Evolutionary conservation across 1,284 basidiomycete species (phyloP).

Genomic region (Cutaneotrichosporon mucoides): DNA sequence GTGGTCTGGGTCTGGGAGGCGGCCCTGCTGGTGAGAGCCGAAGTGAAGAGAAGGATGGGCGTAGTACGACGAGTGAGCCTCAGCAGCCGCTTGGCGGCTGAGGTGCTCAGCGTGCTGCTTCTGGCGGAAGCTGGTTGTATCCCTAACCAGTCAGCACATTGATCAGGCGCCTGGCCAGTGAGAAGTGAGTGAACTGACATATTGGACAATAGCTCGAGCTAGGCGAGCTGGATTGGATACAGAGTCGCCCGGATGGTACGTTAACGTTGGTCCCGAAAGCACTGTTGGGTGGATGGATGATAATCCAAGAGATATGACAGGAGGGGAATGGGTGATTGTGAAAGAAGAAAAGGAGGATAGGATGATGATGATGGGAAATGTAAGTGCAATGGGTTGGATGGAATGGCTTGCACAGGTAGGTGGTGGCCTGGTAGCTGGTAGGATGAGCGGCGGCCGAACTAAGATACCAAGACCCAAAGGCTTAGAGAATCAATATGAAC

Average conservation of each 20-base stretch:
- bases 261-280: neutral
- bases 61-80: constrained; percentile 43
- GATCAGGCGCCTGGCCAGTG: too few relatives aligned
- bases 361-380: neutral
- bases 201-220: neutral
- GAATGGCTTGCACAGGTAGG: too few relatives aligned
- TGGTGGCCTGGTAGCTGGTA: too few relatives aligned
- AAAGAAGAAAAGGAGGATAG: neutral
- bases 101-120: constrained; percentile 35
- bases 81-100: constrained; percentile 35
- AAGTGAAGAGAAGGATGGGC: constrained; percentile 39
- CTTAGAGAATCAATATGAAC: too few relatives aligned
- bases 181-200: too few relatives aligned
- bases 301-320: neutral
- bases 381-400: too few relatives aligned
- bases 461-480: too few relatives aligned
- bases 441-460: too few relatives aligned
- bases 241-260: too few relatives aligned
- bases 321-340: neutral
- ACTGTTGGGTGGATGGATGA: neutral
- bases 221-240: neutral
- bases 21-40: constrained; percentile 27
- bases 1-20: constrained; percentile 6
- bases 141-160: constrained; percentile 20
- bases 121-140: constrained; percentile 19